Conservation (phyloP, 257 asterid species). For the Haberlea rhodopensis region DNA sequence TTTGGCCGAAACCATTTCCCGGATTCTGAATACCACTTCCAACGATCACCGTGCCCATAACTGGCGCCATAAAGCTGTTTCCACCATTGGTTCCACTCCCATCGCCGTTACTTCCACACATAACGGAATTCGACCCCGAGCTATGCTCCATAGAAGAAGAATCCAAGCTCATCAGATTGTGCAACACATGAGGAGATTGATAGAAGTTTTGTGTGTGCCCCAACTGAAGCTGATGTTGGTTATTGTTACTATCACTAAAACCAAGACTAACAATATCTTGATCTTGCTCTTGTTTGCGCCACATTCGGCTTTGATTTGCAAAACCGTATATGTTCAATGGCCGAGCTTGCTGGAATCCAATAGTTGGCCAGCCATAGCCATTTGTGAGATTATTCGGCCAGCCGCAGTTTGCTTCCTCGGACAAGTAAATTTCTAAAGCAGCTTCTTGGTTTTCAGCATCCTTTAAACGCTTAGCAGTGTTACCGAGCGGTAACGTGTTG, state of each 20-base stretch:
- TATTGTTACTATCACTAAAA: slow-evolving; percentile 25
- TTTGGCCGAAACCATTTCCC: slow-evolving; percentile 30
- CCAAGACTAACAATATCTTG: slow-evolving; percentile 20
- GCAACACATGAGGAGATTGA: slow-evolving; percentile 42
- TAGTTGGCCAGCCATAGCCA: slow-evolving; percentile 48
- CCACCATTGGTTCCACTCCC: slow-evolving; percentile 26
- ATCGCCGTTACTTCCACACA: slow-evolving; percentile 8
- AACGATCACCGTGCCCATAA: slow-evolving; percentile 29
- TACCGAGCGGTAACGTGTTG: slow-evolving; percentile 64
- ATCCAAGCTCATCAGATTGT: slow-evolving; percentile 51
- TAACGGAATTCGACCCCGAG: slow-evolving; percentile 26
- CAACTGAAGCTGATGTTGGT: slow-evolving; percentile 44
- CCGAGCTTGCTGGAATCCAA: slow-evolving; percentile 61
- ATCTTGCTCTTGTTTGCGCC: too few species aligned
- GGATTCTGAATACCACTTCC: slow-evolving; percentile 35
- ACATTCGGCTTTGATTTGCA: slow-evolving; percentile 40
- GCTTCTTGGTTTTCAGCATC: slow-evolving; percentile 62
- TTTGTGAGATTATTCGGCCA: slow-evolving; percentile 30
- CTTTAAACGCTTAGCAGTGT: slow-evolving; percentile 74
- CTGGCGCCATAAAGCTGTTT: slow-evolving; percentile 31
- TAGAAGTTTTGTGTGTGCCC: slow-evolving; percentile 41
- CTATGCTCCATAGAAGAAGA: slow-evolving; percentile 40
- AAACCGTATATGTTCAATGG: slow-evolving; percentile 44
- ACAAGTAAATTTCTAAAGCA: slow-evolving; percentile 43
- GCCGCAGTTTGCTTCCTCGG: slow-evolving; percentile 30